Percentiles rank a stretch among this genome's conserved stretches.
These are phyloP conservation scores for Xanthoceras sorbifolium DNA, from an alignment of 345 rosid species.

Conservation along the genomic window DNA sequence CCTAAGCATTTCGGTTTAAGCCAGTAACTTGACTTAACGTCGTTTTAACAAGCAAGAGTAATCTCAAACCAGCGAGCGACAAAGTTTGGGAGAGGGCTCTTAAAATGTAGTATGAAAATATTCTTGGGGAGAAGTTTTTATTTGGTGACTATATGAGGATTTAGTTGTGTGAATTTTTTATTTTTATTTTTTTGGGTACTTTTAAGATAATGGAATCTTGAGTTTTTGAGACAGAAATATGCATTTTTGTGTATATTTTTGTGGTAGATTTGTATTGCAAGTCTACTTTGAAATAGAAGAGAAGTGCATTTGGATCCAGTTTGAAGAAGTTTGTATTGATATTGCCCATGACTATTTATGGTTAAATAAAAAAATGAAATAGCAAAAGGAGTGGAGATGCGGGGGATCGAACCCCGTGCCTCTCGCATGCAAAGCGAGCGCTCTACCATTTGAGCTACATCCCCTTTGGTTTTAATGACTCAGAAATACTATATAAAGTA, in stretches of 20 bases:
- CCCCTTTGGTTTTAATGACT: conserved; percentile 34
- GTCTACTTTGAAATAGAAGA: not conserved
- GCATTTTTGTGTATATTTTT: not conserved
- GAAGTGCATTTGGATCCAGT: not conserved
- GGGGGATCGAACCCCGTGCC: conserved; percentile 90
- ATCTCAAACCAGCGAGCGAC: no score
- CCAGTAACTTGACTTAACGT: not conserved
- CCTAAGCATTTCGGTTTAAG: conserved; percentile 7
- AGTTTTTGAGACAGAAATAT: not conserved
- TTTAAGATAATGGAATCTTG: not conserved
- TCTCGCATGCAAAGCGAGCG: conserved; percentile 96
- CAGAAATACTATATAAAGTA: no score
- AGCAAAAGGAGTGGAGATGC: conserved; percentile 60
- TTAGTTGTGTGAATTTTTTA: not conserved
- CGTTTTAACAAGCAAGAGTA: no score
- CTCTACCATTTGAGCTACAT: conserved; percentile 96
- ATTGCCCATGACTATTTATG: no score
- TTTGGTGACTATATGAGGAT: not conserved
- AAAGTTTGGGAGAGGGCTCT: no score
- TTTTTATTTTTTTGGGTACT: not conserved
- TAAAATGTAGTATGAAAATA: not conserved
- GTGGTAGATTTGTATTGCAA: not conserved
- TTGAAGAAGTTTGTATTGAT: not conserved
- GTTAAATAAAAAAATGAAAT: not conserved
- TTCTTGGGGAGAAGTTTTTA: no score